Evolutionary conservation across 176 grass and related monocot species (phyloP).

Genomic region (Zizania latifolia): DNA sequence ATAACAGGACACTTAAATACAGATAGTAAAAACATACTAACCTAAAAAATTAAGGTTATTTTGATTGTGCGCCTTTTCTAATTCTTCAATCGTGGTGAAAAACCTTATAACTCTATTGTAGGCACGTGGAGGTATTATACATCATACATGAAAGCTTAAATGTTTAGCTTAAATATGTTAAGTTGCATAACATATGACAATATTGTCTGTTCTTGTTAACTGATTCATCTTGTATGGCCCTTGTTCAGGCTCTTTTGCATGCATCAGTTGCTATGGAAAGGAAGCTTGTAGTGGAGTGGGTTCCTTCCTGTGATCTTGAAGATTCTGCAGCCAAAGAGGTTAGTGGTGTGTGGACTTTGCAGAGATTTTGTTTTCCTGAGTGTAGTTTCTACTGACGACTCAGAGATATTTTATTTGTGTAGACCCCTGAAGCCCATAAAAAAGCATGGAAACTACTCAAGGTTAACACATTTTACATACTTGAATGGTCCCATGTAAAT

Average conservation of each 20-base stretch:
- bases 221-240: slow-evolving; percentile 2
- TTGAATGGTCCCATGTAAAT: slow-evolving; percentile 11
- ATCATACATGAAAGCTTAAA: not conserved
- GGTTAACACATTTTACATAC: slow-evolving; percentile 42
- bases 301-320: slow-evolving; percentile 92
- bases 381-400: slow-evolving; percentile 16
- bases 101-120: not conserved
- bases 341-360: slow-evolving; percentile 20
- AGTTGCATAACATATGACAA: not conserved
- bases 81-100: not conserved
- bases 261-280: slow-evolving; percentile 76
- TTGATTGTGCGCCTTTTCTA: not conserved
- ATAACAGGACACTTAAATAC: not conserved
- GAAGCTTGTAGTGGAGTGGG: slow-evolving; percentile 89
- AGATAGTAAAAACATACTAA: not conserved
- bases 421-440: slow-evolving; percentile 67
- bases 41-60: not conserved
- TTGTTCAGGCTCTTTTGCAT: slow-evolving; percentile 76
- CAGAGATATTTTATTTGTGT: slow-evolving; percentile 31
- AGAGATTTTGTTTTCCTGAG: slow-evolving; percentile 17
- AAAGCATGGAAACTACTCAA: slow-evolving; percentile 87
- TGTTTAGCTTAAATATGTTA: slow-evolving; percentile 2
- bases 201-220: slow-evolving; percentile 16
- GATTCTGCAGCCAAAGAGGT: slow-evolving; percentile 68
- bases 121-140: not conserved